These are phyloP conservation scores for Sarocladiaceae sp. DNA, from an alignment of 2,329 filamentous ascomycete genomes.

Conservation along the genomic window DNA sequence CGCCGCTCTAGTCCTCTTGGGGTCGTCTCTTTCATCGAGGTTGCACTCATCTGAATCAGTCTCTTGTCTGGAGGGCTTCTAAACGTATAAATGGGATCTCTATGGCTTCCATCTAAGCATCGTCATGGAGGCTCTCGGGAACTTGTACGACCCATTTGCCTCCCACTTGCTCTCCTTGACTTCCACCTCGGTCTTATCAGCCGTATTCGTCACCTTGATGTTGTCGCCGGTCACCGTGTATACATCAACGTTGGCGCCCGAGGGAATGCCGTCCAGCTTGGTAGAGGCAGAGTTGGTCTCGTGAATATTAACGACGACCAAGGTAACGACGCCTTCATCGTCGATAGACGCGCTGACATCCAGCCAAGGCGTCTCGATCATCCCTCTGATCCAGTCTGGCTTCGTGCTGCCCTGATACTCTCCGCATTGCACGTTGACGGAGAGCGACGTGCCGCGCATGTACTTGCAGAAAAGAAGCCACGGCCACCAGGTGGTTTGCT, in stretches of 20 bases:
- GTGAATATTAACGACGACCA: slow-evolving; percentile 69
- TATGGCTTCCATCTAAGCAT: slow-evolving; percentile 59
- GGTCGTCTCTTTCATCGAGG: too few relatives aligned
- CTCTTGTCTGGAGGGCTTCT: too few relatives aligned
- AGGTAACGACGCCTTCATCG: slow-evolving; percentile 51
- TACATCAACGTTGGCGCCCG: slow-evolving; percentile 46
- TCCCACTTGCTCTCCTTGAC: slow-evolving; percentile 47
- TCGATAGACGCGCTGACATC: slow-evolving; percentile 59
- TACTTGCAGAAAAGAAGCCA: slow-evolving; percentile 54
- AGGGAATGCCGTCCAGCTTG: slow-evolving; percentile 47
- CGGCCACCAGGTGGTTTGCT: slow-evolving; percentile 73
- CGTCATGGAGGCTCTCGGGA: slow-evolving; percentile 65
- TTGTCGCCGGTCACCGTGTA: slow-evolving; percentile 40
- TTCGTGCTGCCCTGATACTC: slow-evolving; percentile 62
- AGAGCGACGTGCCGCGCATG: slow-evolving; percentile 68
- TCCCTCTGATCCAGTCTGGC: slow-evolving; percentile 57
- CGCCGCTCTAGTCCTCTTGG: too few relatives aligned
- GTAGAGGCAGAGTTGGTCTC: slow-evolving; percentile 54
- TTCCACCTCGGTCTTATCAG: slow-evolving; percentile 53
- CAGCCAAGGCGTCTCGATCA: slow-evolving; percentile 63
- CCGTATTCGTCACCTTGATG: slow-evolving; percentile 57
- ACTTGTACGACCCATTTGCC: slow-evolving; percentile 54
- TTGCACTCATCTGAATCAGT: too few relatives aligned
- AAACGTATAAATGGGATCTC: too few relatives aligned
- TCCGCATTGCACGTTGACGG: slow-evolving; percentile 55